Conservation (phyloP, 148 eudicot species). For the Nepenthes gracilis region DNA sequence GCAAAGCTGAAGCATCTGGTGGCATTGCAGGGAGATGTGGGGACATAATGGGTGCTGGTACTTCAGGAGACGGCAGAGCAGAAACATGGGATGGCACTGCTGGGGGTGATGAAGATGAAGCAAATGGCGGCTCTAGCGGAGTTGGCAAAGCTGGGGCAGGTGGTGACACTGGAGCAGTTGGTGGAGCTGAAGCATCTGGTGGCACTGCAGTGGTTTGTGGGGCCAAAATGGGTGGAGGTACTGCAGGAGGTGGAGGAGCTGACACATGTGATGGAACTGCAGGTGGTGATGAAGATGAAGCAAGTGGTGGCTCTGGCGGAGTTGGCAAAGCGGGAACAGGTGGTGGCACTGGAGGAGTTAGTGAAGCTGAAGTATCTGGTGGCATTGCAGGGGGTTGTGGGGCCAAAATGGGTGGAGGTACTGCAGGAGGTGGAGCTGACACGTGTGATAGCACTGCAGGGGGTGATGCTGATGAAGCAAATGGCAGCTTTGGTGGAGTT, state of each 20-base stretch:
- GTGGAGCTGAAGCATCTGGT: constrained; percentile 11
- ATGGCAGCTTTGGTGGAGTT: constrained; percentile 1
- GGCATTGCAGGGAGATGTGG: constrained; percentile 8
- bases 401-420: constrained; percentile 12
- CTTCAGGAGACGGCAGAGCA: not conserved
- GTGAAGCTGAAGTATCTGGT: constrained; percentile 10
- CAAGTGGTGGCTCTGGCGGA: constrained; percentile 4
- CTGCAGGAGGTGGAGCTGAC: not conserved
- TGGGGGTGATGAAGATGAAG: not conserved
- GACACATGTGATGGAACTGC: not conserved
- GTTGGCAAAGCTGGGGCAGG: constrained; percentile 7
- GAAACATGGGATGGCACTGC: not conserved
- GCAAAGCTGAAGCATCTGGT: constrained; percentile 10
- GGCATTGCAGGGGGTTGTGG: constrained; percentile 9
- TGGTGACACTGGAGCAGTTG: not conserved
- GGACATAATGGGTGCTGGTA: constrained; percentile 11
- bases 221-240: constrained; percentile 12
- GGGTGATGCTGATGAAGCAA: not conserved
- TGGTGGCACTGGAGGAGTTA: not conserved
- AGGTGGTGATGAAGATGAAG: not conserved
- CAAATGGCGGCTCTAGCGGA: constrained; percentile 4
- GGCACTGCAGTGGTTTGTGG: constrained; percentile 8
- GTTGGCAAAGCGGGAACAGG: constrained; percentile 7
- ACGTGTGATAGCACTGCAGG: not conserved
- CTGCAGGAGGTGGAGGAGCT: constrained; percentile 6